These are phyloP conservation scores for Talaromyces sp. DNA, from an alignment of 2,329 filamentous ascomycete genomes.

Conservation along the genomic window DNA sequence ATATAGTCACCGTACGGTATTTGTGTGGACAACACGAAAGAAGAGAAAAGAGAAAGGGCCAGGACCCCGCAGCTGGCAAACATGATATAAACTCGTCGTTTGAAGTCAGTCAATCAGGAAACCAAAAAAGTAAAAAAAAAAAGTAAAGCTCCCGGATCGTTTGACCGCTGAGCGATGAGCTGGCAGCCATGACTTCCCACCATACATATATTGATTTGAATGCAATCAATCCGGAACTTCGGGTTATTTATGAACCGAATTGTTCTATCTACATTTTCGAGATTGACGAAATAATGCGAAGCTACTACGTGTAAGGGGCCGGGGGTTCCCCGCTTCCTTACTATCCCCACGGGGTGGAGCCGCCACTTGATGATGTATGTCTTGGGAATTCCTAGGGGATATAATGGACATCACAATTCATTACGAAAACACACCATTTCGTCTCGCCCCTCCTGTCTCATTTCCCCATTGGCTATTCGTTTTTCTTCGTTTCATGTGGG, in stretches of 20 bases:
- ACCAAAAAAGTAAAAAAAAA: not conserved
- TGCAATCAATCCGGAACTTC: not conserved
- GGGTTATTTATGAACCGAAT: not conserved
- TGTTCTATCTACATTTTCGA: not conserved
- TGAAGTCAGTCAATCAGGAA: not conserved
- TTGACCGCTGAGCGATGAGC: not conserved
- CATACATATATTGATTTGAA: not conserved
- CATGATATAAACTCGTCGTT: not conserved
- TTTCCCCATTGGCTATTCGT: not conserved
- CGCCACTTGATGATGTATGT: not conserved
- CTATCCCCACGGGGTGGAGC: not conserved
- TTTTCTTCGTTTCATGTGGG: not conserved
- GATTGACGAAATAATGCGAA: not conserved
- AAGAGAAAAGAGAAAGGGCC: not conserved
- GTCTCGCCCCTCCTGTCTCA: not conserved
- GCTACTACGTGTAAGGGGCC: too few relatives aligned
- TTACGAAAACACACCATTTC: not conserved
- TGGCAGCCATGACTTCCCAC: not conserved
- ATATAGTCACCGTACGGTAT: constrained; percentile 24
- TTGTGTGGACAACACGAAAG: not conserved
- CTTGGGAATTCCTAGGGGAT: too few relatives aligned
- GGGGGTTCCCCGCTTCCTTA: not conserved
- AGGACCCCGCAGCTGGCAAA: not conserved
- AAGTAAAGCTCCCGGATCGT: not conserved
- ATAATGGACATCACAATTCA: not conserved